Evolutionary conservation across 306 rosid species (phyloP), one percentile per base, ranked within the genome.

Genomic region (Senna siamea): DNA sequence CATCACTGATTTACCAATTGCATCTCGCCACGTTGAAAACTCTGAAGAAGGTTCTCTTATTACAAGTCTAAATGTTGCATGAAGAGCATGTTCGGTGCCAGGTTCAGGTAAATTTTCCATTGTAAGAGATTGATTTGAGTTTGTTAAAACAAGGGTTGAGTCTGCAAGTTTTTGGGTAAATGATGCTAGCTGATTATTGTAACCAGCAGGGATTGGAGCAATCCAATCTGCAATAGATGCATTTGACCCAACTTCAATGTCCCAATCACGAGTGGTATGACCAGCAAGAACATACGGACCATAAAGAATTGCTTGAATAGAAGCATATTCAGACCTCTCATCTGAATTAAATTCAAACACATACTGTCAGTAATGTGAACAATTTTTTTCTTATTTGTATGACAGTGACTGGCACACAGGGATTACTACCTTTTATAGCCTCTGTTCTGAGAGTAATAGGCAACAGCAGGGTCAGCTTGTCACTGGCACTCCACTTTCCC

Each of bases 61-160:
- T 78, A 86, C 38, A 64, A 95, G 87, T 81, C 99, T 90, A 80
- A 92, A 90, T 48, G 96, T 95, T 48, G 90, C 89, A n/a, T 66
- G 77, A 56, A 48, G 72, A 35, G 88, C 69, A 0, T 70, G 56
- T 22, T 79, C 84, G 0, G 97, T 82, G 79, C 96, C 96, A 3
- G 78, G 37, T 77, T 52, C 58, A 1, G 96, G 91, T 20, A 77
- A 35, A 0, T 70, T 63, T 46, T 88, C 82, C 92, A 92, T 74
- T 2, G 70, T 34, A 28, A 95, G 56, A 0, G 93, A 63, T 55
- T 82, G 86, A 58, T 90, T 90, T 77, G 83, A 43, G 80, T 77
- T 86, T 38, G 89, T 59, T 23, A 90, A 20, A 77, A 74, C 91
- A 63, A 87, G 66, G 5, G 81, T 73, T 66, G 90, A 76, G 2